These are phyloP conservation scores for Xanthoconium purpureum DNA, from an alignment of 768 basidiomycete genomes.

Conservation along the genomic window DNA sequence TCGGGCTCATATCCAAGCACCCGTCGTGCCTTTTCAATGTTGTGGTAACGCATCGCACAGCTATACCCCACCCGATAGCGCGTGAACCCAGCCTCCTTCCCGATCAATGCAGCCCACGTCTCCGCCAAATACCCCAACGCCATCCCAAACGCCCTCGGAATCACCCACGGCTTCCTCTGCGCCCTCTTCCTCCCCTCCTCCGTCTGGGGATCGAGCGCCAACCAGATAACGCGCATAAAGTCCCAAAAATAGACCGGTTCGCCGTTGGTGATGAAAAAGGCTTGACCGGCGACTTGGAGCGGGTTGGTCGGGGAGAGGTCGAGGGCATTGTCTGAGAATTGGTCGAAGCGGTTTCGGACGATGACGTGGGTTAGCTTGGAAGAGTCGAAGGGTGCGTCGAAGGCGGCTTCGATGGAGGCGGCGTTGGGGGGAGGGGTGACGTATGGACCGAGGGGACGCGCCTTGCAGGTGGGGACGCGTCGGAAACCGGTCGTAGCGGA, in stretches of 20 bases:
- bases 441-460: constrained; percentile 83
- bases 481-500: constrained; percentile 60
- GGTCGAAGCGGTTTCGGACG: constrained; percentile 79
- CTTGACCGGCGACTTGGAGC: constrained; percentile 86
- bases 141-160: constrained; percentile 67
- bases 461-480: constrained; percentile 73
- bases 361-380: constrained; percentile 48
- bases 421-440: constrained; percentile 58
- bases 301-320: constrained; percentile 51
- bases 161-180: constrained; percentile 38
- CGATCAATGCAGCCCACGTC: constrained; percentile 65
- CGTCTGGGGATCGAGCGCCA: constrained; percentile 52
- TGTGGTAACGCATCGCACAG: constrained; percentile 81
- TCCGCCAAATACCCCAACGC: constrained; percentile 71
- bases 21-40: constrained; percentile 89
- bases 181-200: constrained; percentile 42
- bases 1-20: constrained; percentile 93
- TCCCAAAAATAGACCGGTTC: constrained; percentile 98
- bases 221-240: constrained; percentile 80
- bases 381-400: constrained; percentile 43
- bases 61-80: constrained; percentile 78
- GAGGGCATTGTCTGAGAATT: constrained; percentile 59
- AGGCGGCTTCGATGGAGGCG: constrained; percentile 53
- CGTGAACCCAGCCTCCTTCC: constrained; percentile 84
- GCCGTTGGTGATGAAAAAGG: constrained; percentile 95